Conservation (phyloP, 768 basidiomycete species). For the Paxillus rubicundulus region DNA sequence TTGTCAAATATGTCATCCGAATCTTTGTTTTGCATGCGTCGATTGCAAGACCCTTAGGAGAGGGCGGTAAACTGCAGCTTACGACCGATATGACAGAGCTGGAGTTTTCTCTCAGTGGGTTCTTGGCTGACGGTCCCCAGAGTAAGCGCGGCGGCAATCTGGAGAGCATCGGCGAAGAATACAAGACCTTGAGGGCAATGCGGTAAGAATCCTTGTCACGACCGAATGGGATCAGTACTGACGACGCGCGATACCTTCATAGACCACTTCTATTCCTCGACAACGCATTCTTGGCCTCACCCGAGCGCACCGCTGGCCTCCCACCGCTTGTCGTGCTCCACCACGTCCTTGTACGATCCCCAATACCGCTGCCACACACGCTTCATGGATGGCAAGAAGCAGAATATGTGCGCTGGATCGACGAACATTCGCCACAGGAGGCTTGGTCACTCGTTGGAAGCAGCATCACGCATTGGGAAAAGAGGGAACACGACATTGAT, state of each 20-base stretch:
- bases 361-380: constrained; percentile 81
- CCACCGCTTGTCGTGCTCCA: constrained; percentile 87
- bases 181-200: constrained; percentile 80
- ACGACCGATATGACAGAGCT: constrained; percentile 96
- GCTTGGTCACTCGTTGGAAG: constrained; percentile 78
- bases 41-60: constrained; percentile 86
- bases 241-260: background rate
- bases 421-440: constrained; percentile 84
- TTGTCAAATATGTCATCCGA: constrained; percentile 77
- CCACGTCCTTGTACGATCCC: constrained; percentile 87
- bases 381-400: constrained; percentile 93
- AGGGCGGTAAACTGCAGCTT: constrained; percentile 90
- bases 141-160: constrained; percentile 64
- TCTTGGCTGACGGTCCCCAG: constrained; percentile 58
- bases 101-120: constrained; percentile 86
- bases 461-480: constrained; percentile 77
- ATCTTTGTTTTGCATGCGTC: constrained; percentile 94
- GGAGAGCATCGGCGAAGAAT: constrained; percentile 82
- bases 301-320: constrained; percentile 70
- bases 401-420: constrained; percentile 95
- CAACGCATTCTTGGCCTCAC: constrained; percentile 61
- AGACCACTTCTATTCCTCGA: constrained; percentile 92
- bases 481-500: constrained; percentile 58
- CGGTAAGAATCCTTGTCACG: constrained; percentile 49
- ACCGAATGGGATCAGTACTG: background rate